These are phyloP conservation scores for Fusarium pseudograminearum DNA, from an alignment of 2,329 filamentous ascomycete genomes.

Conservation along the genomic window DNA sequence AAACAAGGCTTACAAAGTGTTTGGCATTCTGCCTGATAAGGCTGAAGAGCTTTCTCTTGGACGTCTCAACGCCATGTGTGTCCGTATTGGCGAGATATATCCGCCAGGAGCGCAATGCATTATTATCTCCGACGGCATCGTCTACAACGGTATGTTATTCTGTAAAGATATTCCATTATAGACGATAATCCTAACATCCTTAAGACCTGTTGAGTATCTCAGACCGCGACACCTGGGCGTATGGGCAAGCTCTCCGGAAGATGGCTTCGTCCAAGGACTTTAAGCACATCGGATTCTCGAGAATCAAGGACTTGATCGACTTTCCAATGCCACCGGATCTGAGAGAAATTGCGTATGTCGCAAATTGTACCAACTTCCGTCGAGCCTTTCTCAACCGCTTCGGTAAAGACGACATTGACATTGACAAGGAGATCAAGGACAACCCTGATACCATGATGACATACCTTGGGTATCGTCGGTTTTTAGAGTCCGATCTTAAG, in stretches of 20 bases:
- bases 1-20: constrained; percentile 51
- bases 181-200: neutral
- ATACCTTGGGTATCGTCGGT: constrained; percentile 49
- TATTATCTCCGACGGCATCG: constrained; percentile 66
- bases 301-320: constrained; percentile 60
- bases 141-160: constrained; percentile 61
- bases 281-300: constrained; percentile 58
- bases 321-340: constrained; percentile 55
- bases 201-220: constrained; percentile 62
- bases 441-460: constrained; percentile 48
- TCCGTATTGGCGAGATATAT: constrained; percentile 46
- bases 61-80: constrained; percentile 48
- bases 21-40: constrained; percentile 49
- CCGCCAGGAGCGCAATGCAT: constrained; percentile 48
- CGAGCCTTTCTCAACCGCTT: constrained; percentile 46
- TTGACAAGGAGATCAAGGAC: constrained; percentile 47
- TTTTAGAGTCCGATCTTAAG: constrained; percentile 49
- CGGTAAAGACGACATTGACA: constrained; percentile 44
- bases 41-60: constrained; percentile 49
- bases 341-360: constrained; percentile 56
- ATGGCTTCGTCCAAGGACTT: constrained; percentile 55
- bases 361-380: constrained; percentile 50
- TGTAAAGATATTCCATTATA: neutral
- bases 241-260: constrained; percentile 59
- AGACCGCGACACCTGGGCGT: constrained; percentile 61